phyloP scores from a whole-genome alignment of 2,329 filamentous ascomycete genomes.

The Exophiala spinifera region DNA sequence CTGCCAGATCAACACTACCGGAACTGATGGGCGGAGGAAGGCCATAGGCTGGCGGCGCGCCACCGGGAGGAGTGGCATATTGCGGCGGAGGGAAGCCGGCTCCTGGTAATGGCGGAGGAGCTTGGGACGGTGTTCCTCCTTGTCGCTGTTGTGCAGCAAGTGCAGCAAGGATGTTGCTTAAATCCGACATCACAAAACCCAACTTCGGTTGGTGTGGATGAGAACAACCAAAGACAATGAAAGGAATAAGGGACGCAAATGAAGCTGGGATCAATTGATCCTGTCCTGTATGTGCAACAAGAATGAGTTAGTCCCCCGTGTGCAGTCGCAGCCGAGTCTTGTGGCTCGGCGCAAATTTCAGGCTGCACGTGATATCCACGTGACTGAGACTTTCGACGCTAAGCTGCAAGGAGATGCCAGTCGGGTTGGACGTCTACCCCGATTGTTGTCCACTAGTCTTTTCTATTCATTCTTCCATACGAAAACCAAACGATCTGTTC shows the following conservation, averaged over 20 bases:
- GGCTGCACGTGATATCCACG: no score
- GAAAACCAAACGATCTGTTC: no score
- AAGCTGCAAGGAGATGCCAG: no score
- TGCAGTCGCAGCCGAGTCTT: no score
- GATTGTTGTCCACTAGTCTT: no score
- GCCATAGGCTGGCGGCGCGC: constrained; percentile 39
- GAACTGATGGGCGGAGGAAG: constrained; percentile 49
- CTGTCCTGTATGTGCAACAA: no score
- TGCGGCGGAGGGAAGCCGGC: constrained; percentile 41
- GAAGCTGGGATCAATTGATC: no score
- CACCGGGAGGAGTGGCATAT: constrained; percentile 42
- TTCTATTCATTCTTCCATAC: no score
- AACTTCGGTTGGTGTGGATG: background rate
- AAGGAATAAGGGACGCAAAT: background rate
- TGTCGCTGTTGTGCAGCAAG: constrained; percentile 51
- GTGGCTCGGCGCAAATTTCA: no score
- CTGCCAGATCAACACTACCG: constrained; percentile 75
- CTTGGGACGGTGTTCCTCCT: constrained; percentile 47
- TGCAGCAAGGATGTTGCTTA: constrained; percentile 52
- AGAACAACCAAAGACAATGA: background rate
- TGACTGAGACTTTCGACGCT: no score
- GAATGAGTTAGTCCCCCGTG: no score
- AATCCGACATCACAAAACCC: constrained; percentile 35
- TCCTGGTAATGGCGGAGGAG: constrained; percentile 36
- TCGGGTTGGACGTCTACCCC: no score